Base-by-base conservation (phyloP, 2,329 filamentous ascomycete genomes). In the Alternaria sp. region DNA sequence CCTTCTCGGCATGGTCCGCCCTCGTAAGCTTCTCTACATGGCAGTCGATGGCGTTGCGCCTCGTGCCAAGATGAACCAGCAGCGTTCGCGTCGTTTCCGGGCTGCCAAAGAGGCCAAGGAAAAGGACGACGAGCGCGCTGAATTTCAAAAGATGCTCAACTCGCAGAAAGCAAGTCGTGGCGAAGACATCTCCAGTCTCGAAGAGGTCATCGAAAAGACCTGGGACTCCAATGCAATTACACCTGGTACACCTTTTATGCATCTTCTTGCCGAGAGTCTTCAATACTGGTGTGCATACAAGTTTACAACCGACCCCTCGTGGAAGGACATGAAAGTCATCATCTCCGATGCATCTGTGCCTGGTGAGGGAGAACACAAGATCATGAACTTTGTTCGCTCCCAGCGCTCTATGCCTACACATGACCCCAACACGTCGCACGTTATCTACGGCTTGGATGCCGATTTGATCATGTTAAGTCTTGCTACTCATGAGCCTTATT, bases 61-160 rank as follows among this genome's bases (percentile, higher is more conserved):
- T 45, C 90, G 95, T 77, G 96, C 96, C 58, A 99, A 99, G 80
- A 99, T 99, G 95, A 99, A 99, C 77, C 96, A 99, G 77, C 95
- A 99, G 80, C 92, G 95, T 62, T 96, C 95, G 40, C 88, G 95
- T 78, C 92, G 95, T 72, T 99, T 99, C 80, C 90, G 95, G 62
- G 91, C 94, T 23, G 95, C 93, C 2, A 92, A 94, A 77, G 95
- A 99, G 77, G 95, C 95, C 14, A 89, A 92, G 73, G 93, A 98
- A 76, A 97, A 97, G 76, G 93, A 96, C 73, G 88, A 90, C 57
- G 92, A 97, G 75, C 96, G 96, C 73, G 88, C 90, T 63, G 92
- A 97, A 75, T 88, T 97, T 48, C 83, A 93, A 59, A 93, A 94
- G 71, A 83, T 97, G 75, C 83, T 98, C 53, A 91, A 90, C 73